Base-by-base conservation (phyloP, 163 green algal genomes). In the Picocystis sp. region DNA sequence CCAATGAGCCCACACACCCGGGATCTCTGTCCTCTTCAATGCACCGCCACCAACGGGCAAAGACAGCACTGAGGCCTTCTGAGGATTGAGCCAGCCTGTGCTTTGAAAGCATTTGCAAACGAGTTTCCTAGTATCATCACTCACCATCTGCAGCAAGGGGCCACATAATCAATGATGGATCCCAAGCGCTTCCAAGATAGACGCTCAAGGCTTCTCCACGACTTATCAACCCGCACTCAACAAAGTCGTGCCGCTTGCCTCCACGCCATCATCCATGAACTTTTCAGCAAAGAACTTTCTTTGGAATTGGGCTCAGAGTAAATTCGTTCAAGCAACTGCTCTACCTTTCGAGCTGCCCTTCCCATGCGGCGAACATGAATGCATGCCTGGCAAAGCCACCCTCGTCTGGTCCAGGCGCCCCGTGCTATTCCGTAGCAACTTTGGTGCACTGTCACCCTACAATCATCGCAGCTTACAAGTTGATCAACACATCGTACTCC, bases 381-480 rank as follows among this genome's bases (percentile, higher is more conserved):
- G 43, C 64, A 71, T 25, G 45, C 59, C 42, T 66, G 51, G 62
- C 72, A 82, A 22, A 87, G 65, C 80, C 79, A 89, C 80, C 67
- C 44, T 86, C 74, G 23, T 84, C 77, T 38, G 64, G 58, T 11
- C 65, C 75, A 0, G 76, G 76, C 55, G 78, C 50, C 50, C 41
- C 87, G 76, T 21, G 67, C 53, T 17, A 95, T 76, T 19, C 87
- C 87, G 58, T 95, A 96, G 70, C 87, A 96, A 19, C 64, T 79
- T 71, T 95, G 87, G 65, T 96, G 87, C 53, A 94, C 82, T 0
- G 75, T 84, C 61, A 94, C 74, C 61, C 83, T 78, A 61, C 87
- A 96, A 47, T 57, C 47, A 53, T 90, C 78, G 66, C 87, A 96
- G 43, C 55, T 72, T 2, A 96, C 70, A 35, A 95, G 75, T 62